Evolutionary conservation across 352 stramenopile genomes (phyloP), one percentile per base, ranked within the genome.

Genomic region (Pythium monospermum): DNA sequence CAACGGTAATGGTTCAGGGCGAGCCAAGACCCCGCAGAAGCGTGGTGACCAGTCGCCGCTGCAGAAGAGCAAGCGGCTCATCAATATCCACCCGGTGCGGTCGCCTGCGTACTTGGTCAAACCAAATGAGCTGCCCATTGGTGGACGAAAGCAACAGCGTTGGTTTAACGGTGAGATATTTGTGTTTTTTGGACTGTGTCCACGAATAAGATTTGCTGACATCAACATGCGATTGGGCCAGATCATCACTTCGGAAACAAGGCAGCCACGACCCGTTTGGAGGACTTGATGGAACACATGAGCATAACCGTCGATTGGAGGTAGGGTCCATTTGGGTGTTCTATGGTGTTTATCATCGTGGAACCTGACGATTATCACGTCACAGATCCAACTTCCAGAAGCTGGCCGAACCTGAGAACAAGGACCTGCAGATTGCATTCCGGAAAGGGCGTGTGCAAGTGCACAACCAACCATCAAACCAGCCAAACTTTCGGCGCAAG

Each of bases 241-340:
- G 83, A 93, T 52, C 78, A 93, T 41, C 83, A 93, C 46, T 87
- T 93, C 57, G 83, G 79, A 36, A 91, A 93, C 60, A 71, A 76
- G 49, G 66, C 68, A 10, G 80, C 77, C 7, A 82, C 80, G 3
- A 87, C 77, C 18, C 61, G 75, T 21, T 50, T 93, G 25, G 83
- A 93, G 41, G 83, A 93, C 44, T 62, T 93, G 33, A 89, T 93
- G 83, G 77, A 93, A 57, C 83, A 93, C 71, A 88, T 93, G 80
- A 69, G 74, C 26, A 83, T 93, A n/a, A 84, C 75, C 31, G 83
- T 93, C 28, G 78, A 93, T 27, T 93, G 83, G 83, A 84, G 72
- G 78, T 91, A 49, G 6, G 46, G 19, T 25, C 19, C 19, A 32
- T 26, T 42, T 28, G 6, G 18, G 30, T n/a, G 6, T n/a, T 12